A percentile compares a stretch with the other conserved stretches of the same genome.
Conservation (phyloP, 371 early-diverging fungal species). For the Apophysomyces elegans region DNA sequence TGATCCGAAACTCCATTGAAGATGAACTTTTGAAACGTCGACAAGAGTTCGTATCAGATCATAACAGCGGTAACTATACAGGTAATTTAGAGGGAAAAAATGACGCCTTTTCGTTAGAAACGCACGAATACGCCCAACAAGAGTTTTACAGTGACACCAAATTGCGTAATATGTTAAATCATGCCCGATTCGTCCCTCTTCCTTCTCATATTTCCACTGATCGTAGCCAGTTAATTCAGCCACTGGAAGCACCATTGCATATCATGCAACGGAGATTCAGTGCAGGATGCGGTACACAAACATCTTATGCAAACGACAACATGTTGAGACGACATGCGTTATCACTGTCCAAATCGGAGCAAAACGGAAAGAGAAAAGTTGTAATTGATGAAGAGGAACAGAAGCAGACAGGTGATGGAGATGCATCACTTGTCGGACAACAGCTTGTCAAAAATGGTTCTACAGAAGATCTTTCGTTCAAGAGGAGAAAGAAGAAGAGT, state of each 20-base stretch:
- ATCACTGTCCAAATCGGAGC: too few relatives aligned
- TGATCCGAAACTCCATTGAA: slow-evolving; percentile 74
- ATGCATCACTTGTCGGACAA: too few relatives aligned
- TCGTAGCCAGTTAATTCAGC: not conserved
- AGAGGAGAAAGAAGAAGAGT: not conserved
- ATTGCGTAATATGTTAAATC: slow-evolving; percentile 30
- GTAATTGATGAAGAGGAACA: not conserved
- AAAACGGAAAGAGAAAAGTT: not conserved
- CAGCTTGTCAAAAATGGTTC: too few relatives aligned
- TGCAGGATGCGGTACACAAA: not conserved
- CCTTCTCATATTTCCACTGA: slow-evolving; percentile 11
- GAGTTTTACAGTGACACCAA: slow-evolving; percentile 33
- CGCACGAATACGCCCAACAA: slow-evolving; percentile 16
- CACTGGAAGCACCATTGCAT: not conserved
- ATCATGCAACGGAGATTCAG: not conserved
- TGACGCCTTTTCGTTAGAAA: slow-evolving; percentile 12
- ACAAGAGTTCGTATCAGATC: slow-evolving; percentile 28
- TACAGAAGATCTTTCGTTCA: too few relatives aligned
- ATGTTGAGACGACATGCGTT: too few relatives aligned
- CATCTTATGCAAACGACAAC: too few relatives aligned
- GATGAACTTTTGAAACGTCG: slow-evolving; percentile 58
- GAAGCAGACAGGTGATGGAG: not conserved
- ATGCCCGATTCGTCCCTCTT: slow-evolving; percentile 31
- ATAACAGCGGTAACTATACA: slow-evolving; percentile 8
- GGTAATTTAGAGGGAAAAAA: not conserved